Evolutionary conservation across 768 basidiomycete genomes (phyloP).

Genomic region (Gloeopeniophorella convolvens): DNA sequence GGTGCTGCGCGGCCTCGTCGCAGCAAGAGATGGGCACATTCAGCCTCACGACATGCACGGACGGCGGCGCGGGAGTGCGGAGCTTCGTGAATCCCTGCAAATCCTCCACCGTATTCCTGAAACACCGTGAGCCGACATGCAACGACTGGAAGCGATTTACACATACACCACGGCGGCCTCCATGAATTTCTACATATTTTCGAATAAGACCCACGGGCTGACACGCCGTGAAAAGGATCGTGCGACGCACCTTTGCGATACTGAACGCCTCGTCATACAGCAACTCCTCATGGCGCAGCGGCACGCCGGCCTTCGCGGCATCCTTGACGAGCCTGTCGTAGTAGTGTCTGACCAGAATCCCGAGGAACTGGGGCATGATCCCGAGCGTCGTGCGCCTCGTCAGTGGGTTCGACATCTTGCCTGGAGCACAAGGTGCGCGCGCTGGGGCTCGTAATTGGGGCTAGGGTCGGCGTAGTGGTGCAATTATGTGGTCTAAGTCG

Average conservation of each 20-base stretch:
- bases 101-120: constrained; percentile 79
- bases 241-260: constrained; percentile 54
- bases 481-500: too few species aligned
- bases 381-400: constrained; percentile 53
- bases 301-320: background rate
- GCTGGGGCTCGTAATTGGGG: too few species aligned
- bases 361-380: constrained; percentile 66
- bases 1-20: constrained; percentile 59
- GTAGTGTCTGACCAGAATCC: constrained; percentile 78
- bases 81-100: constrained; percentile 75
- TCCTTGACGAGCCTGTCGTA: constrained; percentile 46
- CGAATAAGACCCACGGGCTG: too few species aligned
- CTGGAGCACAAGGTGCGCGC: too few species aligned
- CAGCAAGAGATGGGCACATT: constrained; percentile 70
- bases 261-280: constrained; percentile 76
- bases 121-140: background rate
- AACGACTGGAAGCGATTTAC: background rate
- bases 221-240: background rate
- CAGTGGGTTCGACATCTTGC: constrained; percentile 40
- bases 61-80: constrained; percentile 78
- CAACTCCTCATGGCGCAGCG: constrained; percentile 62
- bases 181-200: constrained; percentile 73
- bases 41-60: constrained; percentile 64
- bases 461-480: too few species aligned
- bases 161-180: constrained; percentile 61